Conservation (phyloP, 2,329 filamentous ascomycete genomes). For the Pseudopithomyces maydicus region DNA sequence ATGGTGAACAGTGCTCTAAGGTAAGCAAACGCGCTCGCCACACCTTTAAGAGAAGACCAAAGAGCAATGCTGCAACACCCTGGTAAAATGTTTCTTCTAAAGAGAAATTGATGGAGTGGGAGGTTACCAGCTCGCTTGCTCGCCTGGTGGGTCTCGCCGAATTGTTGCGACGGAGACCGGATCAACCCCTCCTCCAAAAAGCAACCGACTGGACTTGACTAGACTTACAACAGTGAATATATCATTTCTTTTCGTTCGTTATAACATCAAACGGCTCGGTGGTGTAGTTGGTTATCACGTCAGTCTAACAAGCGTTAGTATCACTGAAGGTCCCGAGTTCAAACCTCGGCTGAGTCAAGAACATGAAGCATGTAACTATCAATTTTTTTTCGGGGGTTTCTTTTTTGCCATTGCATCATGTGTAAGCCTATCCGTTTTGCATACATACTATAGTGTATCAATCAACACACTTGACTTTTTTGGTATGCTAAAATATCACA, state of each 20-base stretch:
- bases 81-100: background rate
- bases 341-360: conserved; percentile 7
- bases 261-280: conserved; percentile 26
- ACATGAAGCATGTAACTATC: no score
- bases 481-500: no score
- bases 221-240: no score
- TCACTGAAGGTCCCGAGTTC: conserved; percentile 8
- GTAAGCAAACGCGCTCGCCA: background rate
- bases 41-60: background rate
- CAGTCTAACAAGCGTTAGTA: conserved; percentile 47
- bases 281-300: conserved; percentile 55
- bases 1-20: no score
- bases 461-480: no score
- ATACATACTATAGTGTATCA: no score
- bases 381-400: no score
- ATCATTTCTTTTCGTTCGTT: background rate
- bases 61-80: background rate
- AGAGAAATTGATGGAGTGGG: no score
- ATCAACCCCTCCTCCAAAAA: no score
- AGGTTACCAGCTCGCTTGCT: background rate
- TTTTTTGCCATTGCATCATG: no score
- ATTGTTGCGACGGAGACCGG: background rate
- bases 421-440: no score
- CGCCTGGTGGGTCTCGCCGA: background rate
- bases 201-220: no score